Evolutionary conservation across 2,329 filamentous ascomycete genomes (phyloP).

Genomic region (Phialophora expanda): DNA sequence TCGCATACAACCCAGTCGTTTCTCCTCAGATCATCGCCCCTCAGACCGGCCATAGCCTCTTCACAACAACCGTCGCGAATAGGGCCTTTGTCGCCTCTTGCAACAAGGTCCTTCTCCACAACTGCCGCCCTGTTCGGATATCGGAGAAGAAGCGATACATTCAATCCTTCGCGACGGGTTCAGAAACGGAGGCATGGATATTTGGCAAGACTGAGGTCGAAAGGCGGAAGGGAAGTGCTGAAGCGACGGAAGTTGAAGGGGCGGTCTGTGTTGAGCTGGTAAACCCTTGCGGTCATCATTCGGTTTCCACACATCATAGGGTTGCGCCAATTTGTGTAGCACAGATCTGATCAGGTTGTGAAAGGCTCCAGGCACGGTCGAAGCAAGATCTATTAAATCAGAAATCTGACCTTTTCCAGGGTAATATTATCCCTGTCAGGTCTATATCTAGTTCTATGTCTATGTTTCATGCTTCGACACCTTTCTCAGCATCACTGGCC

Average conservation of each 20-base stretch:
- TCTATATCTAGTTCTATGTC: constrained; percentile 1
- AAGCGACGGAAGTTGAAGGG: constrained; percentile 61
- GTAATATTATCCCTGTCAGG: not conserved
- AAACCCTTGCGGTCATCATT: not conserved
- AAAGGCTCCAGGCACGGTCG: not conserved
- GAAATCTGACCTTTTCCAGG: not conserved
- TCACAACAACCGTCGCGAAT: constrained; percentile 3
- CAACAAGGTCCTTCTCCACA: constrained; percentile 50
- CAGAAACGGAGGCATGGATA: constrained; percentile 68
- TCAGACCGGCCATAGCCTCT: constrained; percentile 12
- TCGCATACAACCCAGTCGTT: constrained; percentile 12
- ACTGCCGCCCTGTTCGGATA: constrained; percentile 50
- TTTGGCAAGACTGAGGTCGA: constrained; percentile 57
- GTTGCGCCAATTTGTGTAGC: not conserved
- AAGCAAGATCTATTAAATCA: not conserved
- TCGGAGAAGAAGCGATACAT: constrained; percentile 58
- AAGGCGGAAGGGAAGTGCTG: constrained; percentile 60
- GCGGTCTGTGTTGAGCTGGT: constrained; percentile 60
- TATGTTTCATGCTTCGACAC: constrained; percentile 15
- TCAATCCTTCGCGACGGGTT: constrained; percentile 63
- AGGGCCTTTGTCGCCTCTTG: constrained; percentile 11
- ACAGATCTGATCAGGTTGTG: not conserved
- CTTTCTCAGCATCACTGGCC: constrained; percentile 10
- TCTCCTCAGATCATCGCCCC: constrained; percentile 2
- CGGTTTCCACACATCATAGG: not conserved